Percentiles rank a stretch among this genome's conserved stretches.
Evolutionary conservation across 768 basidiomycete species (phyloP).

Genomic region (Trichaptum fuscoviolaceum): DNA sequence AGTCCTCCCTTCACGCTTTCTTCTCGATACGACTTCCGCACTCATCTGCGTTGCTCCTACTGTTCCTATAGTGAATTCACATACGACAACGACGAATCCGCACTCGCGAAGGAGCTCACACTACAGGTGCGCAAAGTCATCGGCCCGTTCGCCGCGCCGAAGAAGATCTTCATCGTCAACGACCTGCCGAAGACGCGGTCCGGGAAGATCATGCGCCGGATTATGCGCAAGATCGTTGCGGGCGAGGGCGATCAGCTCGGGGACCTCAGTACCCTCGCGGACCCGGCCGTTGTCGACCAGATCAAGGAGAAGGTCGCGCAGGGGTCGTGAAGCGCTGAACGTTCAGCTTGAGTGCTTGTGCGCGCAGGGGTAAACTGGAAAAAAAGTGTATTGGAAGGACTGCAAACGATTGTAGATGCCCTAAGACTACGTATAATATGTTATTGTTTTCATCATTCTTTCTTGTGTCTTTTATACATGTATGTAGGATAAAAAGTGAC

Average conservation of each 20-base stretch:
- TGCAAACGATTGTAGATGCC: background rate
- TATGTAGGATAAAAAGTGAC: background rate
- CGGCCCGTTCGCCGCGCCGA: constrained; percentile 95
- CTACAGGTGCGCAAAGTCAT: constrained; percentile 97
- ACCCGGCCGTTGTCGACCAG: constrained; percentile 77
- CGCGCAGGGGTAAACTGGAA: background rate
- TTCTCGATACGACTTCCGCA: background rate
- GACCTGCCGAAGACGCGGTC: constrained; percentile 94
- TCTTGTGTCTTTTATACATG: background rate
- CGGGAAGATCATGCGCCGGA: constrained; percentile 96
- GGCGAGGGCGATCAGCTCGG: constrained; percentile 95
- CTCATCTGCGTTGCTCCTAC: constrained; percentile 2
- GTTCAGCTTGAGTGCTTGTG: background rate
- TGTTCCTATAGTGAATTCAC: constrained; percentile 62
- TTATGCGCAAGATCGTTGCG: constrained; percentile 93
- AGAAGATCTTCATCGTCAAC: constrained; percentile 77
- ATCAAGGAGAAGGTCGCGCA: constrained; percentile 77
- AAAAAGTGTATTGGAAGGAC: background rate
- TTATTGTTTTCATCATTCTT: background rate
- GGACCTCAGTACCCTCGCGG: constrained; percentile 89
- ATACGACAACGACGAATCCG: constrained; percentile 67
- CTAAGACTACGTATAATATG: background rate
- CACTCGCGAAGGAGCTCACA: constrained; percentile 78
- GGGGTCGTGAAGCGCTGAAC: constrained; percentile 7
- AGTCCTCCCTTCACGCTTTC: no score